These are phyloP conservation scores for Colletotrichum sp. DNA, from an alignment of 2,329 filamentous ascomycete species.

Conservation along the genomic window DNA sequence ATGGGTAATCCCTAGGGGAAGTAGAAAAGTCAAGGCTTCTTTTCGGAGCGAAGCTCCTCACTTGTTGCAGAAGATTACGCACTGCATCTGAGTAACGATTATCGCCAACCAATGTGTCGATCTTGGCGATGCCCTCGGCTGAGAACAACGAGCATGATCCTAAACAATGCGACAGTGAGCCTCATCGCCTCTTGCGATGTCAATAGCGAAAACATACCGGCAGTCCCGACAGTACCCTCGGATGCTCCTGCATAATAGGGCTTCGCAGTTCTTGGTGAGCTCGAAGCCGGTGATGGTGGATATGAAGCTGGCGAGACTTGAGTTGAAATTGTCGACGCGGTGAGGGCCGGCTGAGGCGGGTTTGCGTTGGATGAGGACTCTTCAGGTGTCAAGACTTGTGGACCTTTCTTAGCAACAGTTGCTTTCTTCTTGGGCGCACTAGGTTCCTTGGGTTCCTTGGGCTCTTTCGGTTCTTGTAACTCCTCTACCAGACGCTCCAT, in stretches of 20 bases:
- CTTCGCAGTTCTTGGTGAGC: background rate
- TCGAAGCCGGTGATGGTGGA: background rate
- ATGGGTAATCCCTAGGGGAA: background rate
- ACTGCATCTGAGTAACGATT: background rate
- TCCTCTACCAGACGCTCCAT: background rate
- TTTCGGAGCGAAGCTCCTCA: background rate
- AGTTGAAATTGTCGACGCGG: background rate
- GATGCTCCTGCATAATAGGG: background rate
- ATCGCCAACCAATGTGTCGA: background rate
- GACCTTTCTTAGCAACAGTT: background rate
- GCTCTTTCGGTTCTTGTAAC: background rate
- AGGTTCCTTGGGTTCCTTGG: background rate
- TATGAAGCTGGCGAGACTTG: background rate
- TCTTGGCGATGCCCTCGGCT: background rate
- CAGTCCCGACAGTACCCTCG: background rate
- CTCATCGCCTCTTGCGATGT: background rate
- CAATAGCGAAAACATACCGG: background rate
- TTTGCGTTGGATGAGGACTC: background rate
- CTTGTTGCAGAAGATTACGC: background rate
- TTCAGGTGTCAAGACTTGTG: background rate
- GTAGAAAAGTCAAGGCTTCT: background rate
- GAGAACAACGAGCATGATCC: constrained; percentile 26
- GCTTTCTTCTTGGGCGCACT: background rate
- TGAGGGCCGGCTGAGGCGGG: background rate
- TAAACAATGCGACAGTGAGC: background rate